These are phyloP conservation scores for Hypoxylon sp. DNA, from an alignment of 2,329 filamentous ascomycete species.

Conservation along the genomic window DNA sequence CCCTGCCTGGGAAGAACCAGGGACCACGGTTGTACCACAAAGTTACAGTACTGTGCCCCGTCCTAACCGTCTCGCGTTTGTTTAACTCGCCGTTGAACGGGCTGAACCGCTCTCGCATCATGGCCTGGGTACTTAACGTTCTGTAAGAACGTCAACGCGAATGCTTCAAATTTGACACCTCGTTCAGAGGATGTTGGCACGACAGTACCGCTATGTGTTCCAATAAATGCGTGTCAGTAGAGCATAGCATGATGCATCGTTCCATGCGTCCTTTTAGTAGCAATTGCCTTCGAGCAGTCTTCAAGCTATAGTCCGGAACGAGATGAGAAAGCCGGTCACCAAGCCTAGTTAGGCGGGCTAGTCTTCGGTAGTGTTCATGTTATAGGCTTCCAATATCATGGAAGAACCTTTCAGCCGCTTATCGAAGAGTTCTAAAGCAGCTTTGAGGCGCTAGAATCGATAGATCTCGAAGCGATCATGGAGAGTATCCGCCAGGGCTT, in stretches of 20 bases:
- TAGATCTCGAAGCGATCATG: constrained; percentile 31
- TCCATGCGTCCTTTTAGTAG: constrained; percentile 9
- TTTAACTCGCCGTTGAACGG: constrained; percentile 16
- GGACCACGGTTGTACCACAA: constrained; percentile 12
- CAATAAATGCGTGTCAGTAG: not conserved
- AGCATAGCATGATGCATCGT: constrained; percentile 18
- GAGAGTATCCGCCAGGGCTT: constrained; percentile 20
- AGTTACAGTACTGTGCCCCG: not conserved
- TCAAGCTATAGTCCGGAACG: constrained; percentile 16
- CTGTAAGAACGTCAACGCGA: not conserved
- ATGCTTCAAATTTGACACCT: not conserved
- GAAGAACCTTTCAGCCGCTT: constrained; percentile 12
- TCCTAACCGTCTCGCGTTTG: not conserved
- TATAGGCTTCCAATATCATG: constrained; percentile 9
- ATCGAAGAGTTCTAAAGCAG: constrained; percentile 20
- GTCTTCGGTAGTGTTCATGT: constrained; percentile 12
- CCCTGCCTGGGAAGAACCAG: constrained; percentile 25
- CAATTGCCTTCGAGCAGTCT: constrained; percentile 21
- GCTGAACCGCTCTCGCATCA: constrained; percentile 23
- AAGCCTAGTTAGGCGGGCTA: constrained; percentile 4
- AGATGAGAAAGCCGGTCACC: constrained; percentile 27
- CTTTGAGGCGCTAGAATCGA: constrained; percentile 35
- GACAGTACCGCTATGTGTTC: not conserved
- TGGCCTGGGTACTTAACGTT: not conserved
- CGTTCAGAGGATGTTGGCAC: not conserved